Evolutionary conservation across 1,284 basidiomycete genomes (phyloP).

Genomic region (Phlebopus sp.): DNA sequence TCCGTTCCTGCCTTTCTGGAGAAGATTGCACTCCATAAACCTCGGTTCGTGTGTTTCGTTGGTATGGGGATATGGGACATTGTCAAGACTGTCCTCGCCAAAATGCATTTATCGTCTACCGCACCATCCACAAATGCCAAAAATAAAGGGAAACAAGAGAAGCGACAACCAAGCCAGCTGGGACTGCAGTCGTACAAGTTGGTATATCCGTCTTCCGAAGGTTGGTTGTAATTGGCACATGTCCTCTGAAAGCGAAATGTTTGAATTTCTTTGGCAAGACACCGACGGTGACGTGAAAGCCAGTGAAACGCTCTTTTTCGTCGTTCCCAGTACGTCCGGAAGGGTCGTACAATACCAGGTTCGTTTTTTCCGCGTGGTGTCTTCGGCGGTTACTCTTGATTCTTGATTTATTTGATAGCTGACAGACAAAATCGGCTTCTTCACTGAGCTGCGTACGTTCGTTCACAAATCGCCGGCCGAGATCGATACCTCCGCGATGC

Average conservation of each 20-base stretch:
- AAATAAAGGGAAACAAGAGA: conserved; percentile 6
- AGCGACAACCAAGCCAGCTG: background rate
- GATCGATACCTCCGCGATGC: conserved; percentile 12
- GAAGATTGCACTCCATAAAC: conserved; percentile 38
- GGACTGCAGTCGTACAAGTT: conserved; percentile 29
- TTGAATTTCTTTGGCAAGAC: too few relatives aligned
- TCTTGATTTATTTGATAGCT: conserved; percentile 20
- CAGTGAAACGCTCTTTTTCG: conserved; percentile 61
- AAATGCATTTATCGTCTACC: conserved; percentile 1
- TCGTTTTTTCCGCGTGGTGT: conserved; percentile 8
- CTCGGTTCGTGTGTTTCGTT: conserved; percentile 47
- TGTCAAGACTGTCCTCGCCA: conserved; percentile 30
- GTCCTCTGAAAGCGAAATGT: background rate
- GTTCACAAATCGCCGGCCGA: conserved; percentile 16
- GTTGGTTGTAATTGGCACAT: conserved; percentile 2
- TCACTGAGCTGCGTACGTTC: conserved; percentile 29
- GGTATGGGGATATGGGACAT: conserved; percentile 50
- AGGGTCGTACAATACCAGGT: conserved; percentile 64
- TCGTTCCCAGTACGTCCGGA: conserved; percentile 66
- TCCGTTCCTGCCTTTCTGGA: conserved; percentile 36
- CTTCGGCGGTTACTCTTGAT: background rate
- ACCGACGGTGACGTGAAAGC: background rate
- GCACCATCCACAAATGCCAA: background rate
- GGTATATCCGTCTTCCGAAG: conserved; percentile 10
- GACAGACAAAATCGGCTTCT: conserved; percentile 37